Evolutionary conservation across 2,329 filamentous ascomycete genomes (phyloP).

Genomic region (Pseudogymnoascus verrucosus): DNA sequence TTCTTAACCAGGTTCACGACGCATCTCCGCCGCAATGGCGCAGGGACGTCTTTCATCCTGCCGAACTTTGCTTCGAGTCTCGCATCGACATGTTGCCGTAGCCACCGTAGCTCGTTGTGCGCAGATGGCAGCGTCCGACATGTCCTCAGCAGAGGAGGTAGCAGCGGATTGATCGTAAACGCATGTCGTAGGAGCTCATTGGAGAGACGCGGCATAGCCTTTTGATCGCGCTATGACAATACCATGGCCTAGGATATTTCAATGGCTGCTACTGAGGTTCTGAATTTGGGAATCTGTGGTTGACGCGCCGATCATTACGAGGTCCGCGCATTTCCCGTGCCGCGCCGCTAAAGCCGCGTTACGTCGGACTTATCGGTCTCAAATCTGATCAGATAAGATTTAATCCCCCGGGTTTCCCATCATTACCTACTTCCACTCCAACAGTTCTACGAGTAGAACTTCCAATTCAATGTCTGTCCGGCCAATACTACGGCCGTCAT

Average conservation of each 20-base stretch:
- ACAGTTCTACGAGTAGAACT: neutral
- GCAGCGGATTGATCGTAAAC: constrained; percentile 43
- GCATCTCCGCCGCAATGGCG: neutral
- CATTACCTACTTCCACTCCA: neutral
- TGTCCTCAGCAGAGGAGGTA: constrained; percentile 53
- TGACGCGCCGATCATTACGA: neutral
- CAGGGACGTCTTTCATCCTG: constrained; percentile 17
- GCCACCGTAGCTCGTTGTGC: constrained; percentile 64
- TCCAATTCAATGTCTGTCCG: constrained; percentile 9
- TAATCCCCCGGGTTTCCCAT: neutral
- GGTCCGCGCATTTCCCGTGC: neutral
- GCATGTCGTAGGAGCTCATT: constrained; percentile 49
- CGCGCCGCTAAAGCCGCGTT: neutral
- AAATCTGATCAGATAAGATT: constrained; percentile 2
- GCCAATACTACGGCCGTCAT: constrained; percentile 18
- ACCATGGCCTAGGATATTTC: neutral
- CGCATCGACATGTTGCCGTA: constrained; percentile 49
- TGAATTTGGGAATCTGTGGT: neutral
- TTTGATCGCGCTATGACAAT: neutral
- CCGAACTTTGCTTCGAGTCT: neutral
- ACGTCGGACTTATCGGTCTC: neutral
- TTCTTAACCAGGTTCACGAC: constrained; percentile 38
- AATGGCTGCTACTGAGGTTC: neutral
- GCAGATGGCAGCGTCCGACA: constrained; percentile 58
- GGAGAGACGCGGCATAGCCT: constrained; percentile 54